These are phyloP conservation scores for Lichenothelia convexa DNA, from an alignment of 495 filamentous ascomycete species.

Conservation along the genomic window DNA sequence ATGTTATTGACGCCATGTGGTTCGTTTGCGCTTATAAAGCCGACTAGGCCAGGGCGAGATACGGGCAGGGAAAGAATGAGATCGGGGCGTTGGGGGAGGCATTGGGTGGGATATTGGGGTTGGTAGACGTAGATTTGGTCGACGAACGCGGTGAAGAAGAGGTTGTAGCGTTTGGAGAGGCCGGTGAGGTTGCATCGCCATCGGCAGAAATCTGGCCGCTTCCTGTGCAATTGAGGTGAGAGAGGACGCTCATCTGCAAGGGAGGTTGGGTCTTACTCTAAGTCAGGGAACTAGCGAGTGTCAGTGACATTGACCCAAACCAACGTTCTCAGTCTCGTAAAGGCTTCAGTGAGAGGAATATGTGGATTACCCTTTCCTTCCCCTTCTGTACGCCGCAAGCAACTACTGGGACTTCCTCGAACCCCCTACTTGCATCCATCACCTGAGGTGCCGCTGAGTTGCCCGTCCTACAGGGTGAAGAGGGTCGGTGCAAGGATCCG, in stretches of 20 bases:
- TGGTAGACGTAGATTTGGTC: constrained; percentile 56
- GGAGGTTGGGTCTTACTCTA: not conserved
- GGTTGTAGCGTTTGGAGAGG: constrained; percentile 38
- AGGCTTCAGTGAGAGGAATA: no score
- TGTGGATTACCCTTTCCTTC: no score
- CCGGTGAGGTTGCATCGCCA: constrained; percentile 23
- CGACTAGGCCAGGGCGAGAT: constrained; percentile 27
- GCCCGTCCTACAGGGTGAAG: no score
- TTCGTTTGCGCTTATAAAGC: constrained; percentile 34
- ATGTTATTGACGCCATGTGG: constrained; percentile 68
- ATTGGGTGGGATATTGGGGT: constrained; percentile 47
- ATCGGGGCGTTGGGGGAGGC: constrained; percentile 37
- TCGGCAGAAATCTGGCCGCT: not conserved
- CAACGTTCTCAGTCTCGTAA: no score
- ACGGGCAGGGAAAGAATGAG: constrained; percentile 47
- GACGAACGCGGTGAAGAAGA: constrained; percentile 62
- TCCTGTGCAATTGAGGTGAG: no score
- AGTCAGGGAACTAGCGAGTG: not conserved
- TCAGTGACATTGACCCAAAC: no score
- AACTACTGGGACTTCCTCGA: no score
- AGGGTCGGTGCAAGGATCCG: no score
- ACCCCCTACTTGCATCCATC: no score
- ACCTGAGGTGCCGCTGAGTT: no score
- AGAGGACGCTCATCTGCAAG: no score
- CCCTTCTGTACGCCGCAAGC: no score